A percentile compares a stretch with the other conserved stretches of the same genome.
Evolutionary conservation across 177 flowering plant species (phyloP).

Genomic region (Vitis hybrid): DNA sequence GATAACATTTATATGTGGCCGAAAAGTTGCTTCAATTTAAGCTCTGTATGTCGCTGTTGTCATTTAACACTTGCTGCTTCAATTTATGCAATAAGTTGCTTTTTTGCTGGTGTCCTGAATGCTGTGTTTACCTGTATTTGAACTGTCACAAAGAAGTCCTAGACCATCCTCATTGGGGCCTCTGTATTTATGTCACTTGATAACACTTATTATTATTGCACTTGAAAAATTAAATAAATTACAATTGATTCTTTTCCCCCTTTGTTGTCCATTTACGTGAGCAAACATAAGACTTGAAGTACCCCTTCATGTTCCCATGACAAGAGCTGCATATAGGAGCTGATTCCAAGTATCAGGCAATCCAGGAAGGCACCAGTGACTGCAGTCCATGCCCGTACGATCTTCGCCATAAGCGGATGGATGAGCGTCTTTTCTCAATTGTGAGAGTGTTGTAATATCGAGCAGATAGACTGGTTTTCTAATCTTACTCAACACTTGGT

Average conservation of each 20-base stretch:
- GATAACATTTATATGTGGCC: too few relatives aligned
- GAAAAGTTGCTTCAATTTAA: too few relatives aligned
- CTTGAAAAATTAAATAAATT: slow-evolving; percentile 13
- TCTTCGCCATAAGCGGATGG: slow-evolving; percentile 55
- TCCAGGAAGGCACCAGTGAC: slow-evolving; percentile 97
- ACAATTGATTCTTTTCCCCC: slow-evolving; percentile 8
- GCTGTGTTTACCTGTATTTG: too few relatives aligned
- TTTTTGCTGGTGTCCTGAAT: too few relatives aligned
- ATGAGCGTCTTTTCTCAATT: slow-evolving; percentile 77
- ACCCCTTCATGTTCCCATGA: slow-evolving; percentile 17
- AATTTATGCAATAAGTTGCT: too few relatives aligned
- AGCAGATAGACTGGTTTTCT: slow-evolving; percentile 61
- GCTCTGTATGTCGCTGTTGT: too few relatives aligned
- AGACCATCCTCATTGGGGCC: too few relatives aligned
- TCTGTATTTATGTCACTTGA: too few relatives aligned
- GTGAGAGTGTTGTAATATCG: slow-evolving; percentile 74
- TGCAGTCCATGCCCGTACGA: slow-evolving; percentile 58
- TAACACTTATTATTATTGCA: background rate
- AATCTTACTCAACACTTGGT: slow-evolving; percentile 46
- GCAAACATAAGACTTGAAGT: background rate
- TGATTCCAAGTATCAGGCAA: slow-evolving; percentile 93
- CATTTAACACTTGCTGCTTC: too few relatives aligned
- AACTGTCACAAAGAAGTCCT: too few relatives aligned
- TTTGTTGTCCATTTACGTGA: slow-evolving; percentile 6
- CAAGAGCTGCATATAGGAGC: slow-evolving; percentile 65